phyloP scores from a whole-genome alignment of 371 early-diverging fungal species.

The Circinella minor region DNA sequence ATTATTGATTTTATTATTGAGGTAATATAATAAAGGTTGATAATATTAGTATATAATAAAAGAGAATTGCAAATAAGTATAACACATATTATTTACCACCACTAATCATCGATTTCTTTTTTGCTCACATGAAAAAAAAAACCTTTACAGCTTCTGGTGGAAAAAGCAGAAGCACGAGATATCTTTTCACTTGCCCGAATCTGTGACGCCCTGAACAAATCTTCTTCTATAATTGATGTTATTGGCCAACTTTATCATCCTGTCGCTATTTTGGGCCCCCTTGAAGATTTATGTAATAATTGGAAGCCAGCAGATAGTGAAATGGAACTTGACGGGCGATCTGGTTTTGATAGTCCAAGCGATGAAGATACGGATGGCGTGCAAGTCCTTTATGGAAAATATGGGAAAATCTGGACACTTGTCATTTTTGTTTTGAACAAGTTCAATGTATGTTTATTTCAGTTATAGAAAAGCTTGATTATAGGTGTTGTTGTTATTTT shows the following conservation, averaged over 20 bases:
- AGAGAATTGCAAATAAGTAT: neutral
- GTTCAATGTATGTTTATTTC: conserved; percentile 37
- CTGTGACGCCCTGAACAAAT: conserved; percentile 38
- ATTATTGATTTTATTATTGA: conserved; percentile 41
- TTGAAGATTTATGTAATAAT: conserved; percentile 43
- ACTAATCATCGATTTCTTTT: too few relatives aligned
- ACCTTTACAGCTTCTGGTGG: conserved; percentile 22
- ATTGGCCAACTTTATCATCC: conserved; percentile 49
- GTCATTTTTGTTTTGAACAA: conserved; percentile 30
- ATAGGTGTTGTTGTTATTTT: too few relatives aligned
- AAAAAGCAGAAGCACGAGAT: conserved; percentile 29
- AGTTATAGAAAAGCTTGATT: neutral
- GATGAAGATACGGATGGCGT: conserved; percentile 42
- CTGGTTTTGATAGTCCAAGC: conserved; percentile 17
- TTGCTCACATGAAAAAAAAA: too few relatives aligned
- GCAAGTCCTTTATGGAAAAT: conserved; percentile 36
- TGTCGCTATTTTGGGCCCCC: conserved; percentile 29
- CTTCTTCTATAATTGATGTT: conserved; percentile 44
- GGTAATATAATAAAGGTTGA: conserved; percentile 25
- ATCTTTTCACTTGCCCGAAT: conserved; percentile 37
- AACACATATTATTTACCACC: neutral
- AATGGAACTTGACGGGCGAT: conserved; percentile 31
- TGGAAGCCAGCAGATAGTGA: conserved; percentile 37
- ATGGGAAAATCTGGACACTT: conserved; percentile 50
- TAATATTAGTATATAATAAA: too few relatives aligned